Evolutionary conservation across 192 early-diverging fungal species (phyloP).

Genomic region (Coemansia sp.): DNA sequence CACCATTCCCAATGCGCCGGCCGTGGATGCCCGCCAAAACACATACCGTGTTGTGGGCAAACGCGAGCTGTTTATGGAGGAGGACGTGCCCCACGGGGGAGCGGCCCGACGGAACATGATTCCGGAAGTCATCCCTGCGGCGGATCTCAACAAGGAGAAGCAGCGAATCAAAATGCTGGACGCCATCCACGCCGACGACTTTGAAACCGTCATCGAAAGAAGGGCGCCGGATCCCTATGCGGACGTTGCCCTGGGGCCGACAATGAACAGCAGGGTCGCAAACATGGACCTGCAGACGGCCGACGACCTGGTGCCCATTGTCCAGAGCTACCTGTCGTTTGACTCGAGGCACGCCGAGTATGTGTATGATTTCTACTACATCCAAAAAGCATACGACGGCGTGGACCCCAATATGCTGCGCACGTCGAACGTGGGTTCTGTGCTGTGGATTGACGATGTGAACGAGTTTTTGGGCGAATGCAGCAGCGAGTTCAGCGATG

Average conservation of each 20-base stretch:
- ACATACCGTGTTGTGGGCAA: constrained; percentile 25
- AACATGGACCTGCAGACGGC: constrained; percentile 30
- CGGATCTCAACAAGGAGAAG: constrained; percentile 35
- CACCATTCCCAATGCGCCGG: not conserved
- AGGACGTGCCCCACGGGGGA: not conserved
- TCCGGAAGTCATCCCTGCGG: constrained; percentile 19
- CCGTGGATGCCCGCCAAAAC: constrained; percentile 1
- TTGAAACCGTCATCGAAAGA: not conserved
- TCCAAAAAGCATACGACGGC: constrained; percentile 35
- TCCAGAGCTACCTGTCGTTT: constrained; percentile 60
- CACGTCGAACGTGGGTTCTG: constrained; percentile 11
- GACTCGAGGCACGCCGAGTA: constrained; percentile 52
- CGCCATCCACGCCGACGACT: constrained; percentile 60
- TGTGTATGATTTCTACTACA: constrained; percentile 76
- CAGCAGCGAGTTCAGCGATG: constrained; percentile 33
- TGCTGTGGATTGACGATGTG: constrained; percentile 55
- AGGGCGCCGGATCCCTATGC: constrained; percentile 16
- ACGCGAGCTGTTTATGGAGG: constrained; percentile 12
- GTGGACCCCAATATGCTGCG: not conserved
- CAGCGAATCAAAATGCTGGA: constrained; percentile 64
- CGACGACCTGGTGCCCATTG: constrained; percentile 69
- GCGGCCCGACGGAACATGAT: constrained; percentile 8
- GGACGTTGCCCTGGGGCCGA: constrained; percentile 3
- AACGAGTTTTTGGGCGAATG: constrained; percentile 45
- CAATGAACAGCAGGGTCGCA: constrained; percentile 8